Conservation (phyloP, 352 stramenopile genomes). For the Phytophthora idaei region DNA sequence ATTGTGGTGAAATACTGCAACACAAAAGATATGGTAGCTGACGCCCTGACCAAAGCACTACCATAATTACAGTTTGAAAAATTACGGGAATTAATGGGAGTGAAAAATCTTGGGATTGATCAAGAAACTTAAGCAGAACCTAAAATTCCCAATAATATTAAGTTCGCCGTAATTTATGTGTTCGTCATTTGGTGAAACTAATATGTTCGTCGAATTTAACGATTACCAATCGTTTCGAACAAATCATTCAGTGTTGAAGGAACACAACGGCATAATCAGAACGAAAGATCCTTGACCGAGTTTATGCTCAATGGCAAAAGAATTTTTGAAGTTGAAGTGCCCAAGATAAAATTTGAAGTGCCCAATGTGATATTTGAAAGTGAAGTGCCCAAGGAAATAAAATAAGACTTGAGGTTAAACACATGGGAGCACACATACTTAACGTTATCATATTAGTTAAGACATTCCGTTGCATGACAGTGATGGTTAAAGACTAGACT, state of each 20-base stretch:
- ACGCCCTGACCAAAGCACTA: neutral
- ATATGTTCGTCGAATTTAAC: neutral
- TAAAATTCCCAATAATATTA: neutral
- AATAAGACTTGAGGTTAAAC: neutral
- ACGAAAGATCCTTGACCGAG: neutral
- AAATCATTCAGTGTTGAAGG: neutral
- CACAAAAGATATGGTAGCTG: constrained; percentile 1
- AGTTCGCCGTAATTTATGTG: neutral
- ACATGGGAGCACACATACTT: neutral
- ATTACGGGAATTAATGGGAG: neutral
- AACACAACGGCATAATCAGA: neutral
- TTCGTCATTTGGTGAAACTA: neutral
- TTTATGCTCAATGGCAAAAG: neutral
- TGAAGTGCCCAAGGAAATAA: neutral
- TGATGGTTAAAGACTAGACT: neutral
- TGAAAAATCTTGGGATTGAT: neutral
- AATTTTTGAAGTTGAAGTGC: neutral
- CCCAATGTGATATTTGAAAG: neutral
- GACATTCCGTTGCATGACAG: neutral
- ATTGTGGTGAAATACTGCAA: neutral
- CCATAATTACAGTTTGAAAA: neutral
- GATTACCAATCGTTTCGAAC: neutral
- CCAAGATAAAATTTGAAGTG: neutral
- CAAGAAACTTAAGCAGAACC: neutral
- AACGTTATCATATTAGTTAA: neutral